Evolutionary conservation across 2,329 filamentous ascomycete genomes (phyloP).

Genomic region (Coleophoma eucalyptorum): DNA sequence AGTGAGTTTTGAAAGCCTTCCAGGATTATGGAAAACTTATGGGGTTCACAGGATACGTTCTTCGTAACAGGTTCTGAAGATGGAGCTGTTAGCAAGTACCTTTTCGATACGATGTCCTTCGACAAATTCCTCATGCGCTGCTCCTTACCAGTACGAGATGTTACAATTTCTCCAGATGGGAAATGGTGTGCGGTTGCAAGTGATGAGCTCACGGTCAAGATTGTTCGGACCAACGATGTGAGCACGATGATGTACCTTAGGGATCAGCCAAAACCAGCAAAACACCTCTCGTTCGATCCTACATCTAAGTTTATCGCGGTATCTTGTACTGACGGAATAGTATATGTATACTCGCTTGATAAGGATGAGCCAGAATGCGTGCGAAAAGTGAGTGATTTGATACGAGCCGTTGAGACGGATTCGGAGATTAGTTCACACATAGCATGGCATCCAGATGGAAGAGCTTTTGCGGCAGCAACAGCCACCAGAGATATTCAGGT

Average conservation of each 20-base stretch:
- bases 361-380: constrained; percentile 77
- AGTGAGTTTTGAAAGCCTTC: constrained; percentile 29
- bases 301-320: constrained; percentile 72
- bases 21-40: too few relatives aligned
- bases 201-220: constrained; percentile 87
- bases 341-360: constrained; percentile 86
- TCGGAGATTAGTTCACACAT: constrained; percentile 71
- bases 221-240: constrained; percentile 80
- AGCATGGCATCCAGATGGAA: constrained; percentile 91
- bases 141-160: constrained; percentile 80
- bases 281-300: constrained; percentile 85
- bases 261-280: constrained; percentile 83
- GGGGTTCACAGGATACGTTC: constrained; percentile 58
- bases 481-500: constrained; percentile 80
- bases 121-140: constrained; percentile 80
- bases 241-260: constrained; percentile 72
- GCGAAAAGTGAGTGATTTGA: constrained; percentile 80
- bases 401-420: constrained; percentile 73
- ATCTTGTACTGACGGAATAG: constrained; percentile 81
- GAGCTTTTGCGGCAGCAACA: constrained; percentile 83
- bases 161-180: constrained; percentile 76
- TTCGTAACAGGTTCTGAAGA: constrained; percentile 92
- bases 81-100: constrained; percentile 92
- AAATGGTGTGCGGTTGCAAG: constrained; percentile 95
- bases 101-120: constrained; percentile 68